A percentile compares a stretch with the other conserved stretches of the same genome.
These are phyloP conservation scores for Curvularia sp. DNA, from an alignment of 2,329 filamentous ascomycete species.

Conservation along the genomic window DNA sequence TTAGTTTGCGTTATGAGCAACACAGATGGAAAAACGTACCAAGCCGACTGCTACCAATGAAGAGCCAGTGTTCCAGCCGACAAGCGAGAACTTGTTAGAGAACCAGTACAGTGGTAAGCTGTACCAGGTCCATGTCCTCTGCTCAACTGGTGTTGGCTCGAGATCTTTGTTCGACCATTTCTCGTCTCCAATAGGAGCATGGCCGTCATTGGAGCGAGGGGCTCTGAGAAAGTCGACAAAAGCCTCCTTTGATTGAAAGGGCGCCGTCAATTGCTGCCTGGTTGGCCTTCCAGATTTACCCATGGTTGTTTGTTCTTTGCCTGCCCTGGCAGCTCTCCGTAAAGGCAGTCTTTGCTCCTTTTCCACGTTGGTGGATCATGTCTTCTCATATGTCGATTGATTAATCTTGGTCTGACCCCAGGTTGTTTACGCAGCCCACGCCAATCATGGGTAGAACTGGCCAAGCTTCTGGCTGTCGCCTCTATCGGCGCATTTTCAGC, in stretches of 20 bases:
- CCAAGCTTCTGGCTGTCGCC: background rate
- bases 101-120: conserved; percentile 35
- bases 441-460: conserved; percentile 8
- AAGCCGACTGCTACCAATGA: conserved; percentile 28
- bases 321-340: background rate
- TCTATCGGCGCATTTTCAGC: conserved; percentile 16
- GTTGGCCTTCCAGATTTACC: conserved; percentile 15
- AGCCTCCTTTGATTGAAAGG: conserved; percentile 29
- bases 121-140: conserved; percentile 39
- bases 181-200: conserved; percentile 22
- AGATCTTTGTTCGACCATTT: conserved; percentile 39
- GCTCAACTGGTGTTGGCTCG: conserved; percentile 30
- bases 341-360: background rate
- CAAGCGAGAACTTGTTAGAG: conserved; percentile 29
- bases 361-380: conserved; percentile 6
- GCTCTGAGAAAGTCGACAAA: conserved; percentile 27
- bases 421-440: conserved; percentile 14
- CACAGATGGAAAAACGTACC: conserved; percentile 7
- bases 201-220: conserved; percentile 24
- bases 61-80: conserved; percentile 31
- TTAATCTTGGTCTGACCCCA: conserved; percentile 2
- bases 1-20: background rate
- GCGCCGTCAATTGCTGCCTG: conserved; percentile 11
- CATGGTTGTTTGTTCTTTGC: conserved; percentile 6
- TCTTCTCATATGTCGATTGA: conserved; percentile 16